Base-by-base conservation (phyloP, 108 stramenopile species). In the Parietichytrium sp. region DNA sequence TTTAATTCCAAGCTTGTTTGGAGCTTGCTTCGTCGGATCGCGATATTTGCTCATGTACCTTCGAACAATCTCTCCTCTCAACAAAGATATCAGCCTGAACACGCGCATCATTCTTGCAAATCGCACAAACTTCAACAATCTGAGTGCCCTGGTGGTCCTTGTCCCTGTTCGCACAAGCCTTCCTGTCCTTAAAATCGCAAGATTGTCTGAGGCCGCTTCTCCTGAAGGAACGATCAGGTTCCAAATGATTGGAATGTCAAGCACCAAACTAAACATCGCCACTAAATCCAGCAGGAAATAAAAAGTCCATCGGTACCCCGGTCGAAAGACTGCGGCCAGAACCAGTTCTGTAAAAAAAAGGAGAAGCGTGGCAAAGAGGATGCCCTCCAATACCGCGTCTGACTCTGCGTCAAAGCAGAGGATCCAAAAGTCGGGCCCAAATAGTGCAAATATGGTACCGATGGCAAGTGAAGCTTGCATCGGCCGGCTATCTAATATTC, bases 401-500 rank as follows among this genome's bases (percentile, higher is more conserved):
- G 20, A 7, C 38, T 72, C 20, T 16, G 25, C 20, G 10, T 16
- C 20, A 6, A n/a, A 33, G 45, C 45, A 72, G 23, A 72, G n/a
- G 61, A 72, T 0, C 20, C 36, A 72, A 25, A 72, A 25, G 20
- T 72, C 61, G 61, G 61, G 61, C 6, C 4, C 61, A 2, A 72
- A 72, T 8, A 72, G 42, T n/a, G 61, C 61, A 27, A 12, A 72
- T 15, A 72, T n/a, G 13, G 61, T 72, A n/a, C 38, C 61, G n/a
- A 36, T 10, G 45, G 25, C 18, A 25, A 72, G 10, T n/a, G 45
- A 6, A 0, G 20, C 29, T 72, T 72, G 61, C 10, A 72, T 2
- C 33, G 6, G 6, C 6, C 20, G 18, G 1, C 20, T 45, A 42
- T 72, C 61, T 6, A 72, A 42, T 2, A 72, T n/a, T 16, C 25